Base-by-base conservation (phyloP, 192 early-diverging fungal species). In the Helicostylum pulchrum region DNA sequence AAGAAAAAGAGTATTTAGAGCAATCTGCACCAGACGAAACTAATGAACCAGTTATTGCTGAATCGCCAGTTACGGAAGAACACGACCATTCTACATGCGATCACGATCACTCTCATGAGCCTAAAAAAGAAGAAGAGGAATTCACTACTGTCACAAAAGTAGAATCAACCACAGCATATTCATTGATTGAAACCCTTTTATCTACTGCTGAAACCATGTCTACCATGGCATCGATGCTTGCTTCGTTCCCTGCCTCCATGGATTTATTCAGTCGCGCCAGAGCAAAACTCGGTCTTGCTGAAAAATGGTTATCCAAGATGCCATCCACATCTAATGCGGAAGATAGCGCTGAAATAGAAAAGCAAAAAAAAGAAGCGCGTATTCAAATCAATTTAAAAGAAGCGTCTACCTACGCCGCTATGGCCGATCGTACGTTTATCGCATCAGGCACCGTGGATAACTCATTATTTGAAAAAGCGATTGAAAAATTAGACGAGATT, bases 171-270 rank as follows among this genome's bases (percentile, higher is more conserved):
- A 77, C 78, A 17, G 67, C 72, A 10, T 69, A 70, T 0, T 71
- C 77, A 11, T 53, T 84, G 23, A 78, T 84, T 23, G 83, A 84
- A 17, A 84, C 83, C 0, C 64, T 84, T 32, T 65, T 80, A 43
- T 76, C 83, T 0, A 74, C 74, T 12, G 75, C 78, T 3, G 71
- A 81, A 50, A 74, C 83, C 4, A 64, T 81, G 67, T 72, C 78
- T 4, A 78, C 76, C 0, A 65, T 81, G 65, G 83, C 77, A 4
- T 80, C 77, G 23, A 71, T 84, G 65, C 64, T 81, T 46, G 78
- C 75, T 2, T 65, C 66, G 23, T 67, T 70, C 21, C 73, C 73
- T 3, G 68, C 62, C 7, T 73, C 78, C 3, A 65, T 67, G 50
- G 56, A 64, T 9, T 71, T 75, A 39, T 84, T 78, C 48, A 66